Conservation (phyloP, 257 asterid genomes). For the Thymus quinquecostatus region DNA sequence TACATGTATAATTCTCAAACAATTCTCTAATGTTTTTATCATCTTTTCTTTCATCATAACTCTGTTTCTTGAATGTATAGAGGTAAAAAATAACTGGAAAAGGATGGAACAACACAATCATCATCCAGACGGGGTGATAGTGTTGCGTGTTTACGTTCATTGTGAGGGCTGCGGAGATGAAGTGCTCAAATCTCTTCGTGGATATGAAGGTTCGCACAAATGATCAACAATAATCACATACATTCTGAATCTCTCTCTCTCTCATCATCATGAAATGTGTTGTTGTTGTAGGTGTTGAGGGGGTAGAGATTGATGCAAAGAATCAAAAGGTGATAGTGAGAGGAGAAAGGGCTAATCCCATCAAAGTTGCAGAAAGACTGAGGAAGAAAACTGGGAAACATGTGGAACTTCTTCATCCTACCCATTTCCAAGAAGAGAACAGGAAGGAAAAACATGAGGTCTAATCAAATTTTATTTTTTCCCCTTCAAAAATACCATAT, state of each 20-base stretch:
- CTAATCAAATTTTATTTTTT: not conserved
- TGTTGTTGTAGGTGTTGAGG: conserved; percentile 56
- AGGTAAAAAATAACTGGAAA: not conserved
- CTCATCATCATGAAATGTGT: no score
- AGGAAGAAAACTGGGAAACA: conserved; percentile 66
- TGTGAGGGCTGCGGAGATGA: conserved; percentile 49
- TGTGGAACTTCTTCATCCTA: conserved; percentile 61
- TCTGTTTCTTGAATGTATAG: not conserved
- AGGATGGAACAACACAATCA: conserved; percentile 4
- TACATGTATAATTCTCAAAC: no score
- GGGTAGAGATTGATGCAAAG: conserved; percentile 52
- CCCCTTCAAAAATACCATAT: not conserved
- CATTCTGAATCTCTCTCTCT: no score
- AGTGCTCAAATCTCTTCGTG: conserved; percentile 42
- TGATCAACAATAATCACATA: not conserved
- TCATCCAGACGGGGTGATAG: conserved; percentile 29
- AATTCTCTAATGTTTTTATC: no score
- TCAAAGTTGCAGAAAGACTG: conserved; percentile 53
- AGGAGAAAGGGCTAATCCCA: conserved; percentile 63
- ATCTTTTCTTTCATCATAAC: no score
- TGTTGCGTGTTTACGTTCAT: conserved; percentile 51
- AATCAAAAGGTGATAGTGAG: conserved; percentile 55
- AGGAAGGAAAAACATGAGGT: conserved; percentile 45
- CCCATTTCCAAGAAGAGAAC: conserved; percentile 35
- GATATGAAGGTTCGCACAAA: conserved; percentile 41